These are phyloP conservation scores for Edaphochlamys debaryana DNA, from an alignment of 139 green algal genomes.

Conservation along the genomic window DNA sequence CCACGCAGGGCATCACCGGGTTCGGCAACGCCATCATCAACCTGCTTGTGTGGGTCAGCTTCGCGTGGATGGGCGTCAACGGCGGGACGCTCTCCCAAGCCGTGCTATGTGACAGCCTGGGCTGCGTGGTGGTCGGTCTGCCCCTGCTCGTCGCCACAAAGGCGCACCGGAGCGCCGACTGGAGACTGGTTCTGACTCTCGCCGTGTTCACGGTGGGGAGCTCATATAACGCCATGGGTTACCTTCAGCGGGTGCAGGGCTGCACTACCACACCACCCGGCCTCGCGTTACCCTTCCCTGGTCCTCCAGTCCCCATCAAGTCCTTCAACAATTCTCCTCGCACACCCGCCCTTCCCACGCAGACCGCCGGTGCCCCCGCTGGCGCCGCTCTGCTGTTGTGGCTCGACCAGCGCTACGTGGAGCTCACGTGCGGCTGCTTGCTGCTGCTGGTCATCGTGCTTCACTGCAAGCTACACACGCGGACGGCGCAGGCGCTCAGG, in stretches of 20 bases:
- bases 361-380: conserved; percentile 38
- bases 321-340: too few species aligned
- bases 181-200: conserved; percentile 20
- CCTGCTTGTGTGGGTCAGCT: conserved; percentile 45
- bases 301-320: too few species aligned
- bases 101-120: conserved; percentile 31
- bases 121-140: conserved; percentile 21
- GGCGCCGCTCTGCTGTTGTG: conserved; percentile 41
- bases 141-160: conserved; percentile 34
- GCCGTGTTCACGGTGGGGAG: conserved; percentile 27
- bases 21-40: conserved; percentile 52
- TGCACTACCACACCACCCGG: too few species aligned
- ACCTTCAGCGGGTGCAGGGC: too few species aligned
- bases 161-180: conserved; percentile 37
- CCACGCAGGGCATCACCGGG: conserved; percentile 48
- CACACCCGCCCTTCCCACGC: too few species aligned
- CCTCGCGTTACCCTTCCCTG: too few species aligned
- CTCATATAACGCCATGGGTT: too few species aligned
- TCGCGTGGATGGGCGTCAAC: conserved; percentile 16
- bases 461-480: conserved; percentile 22
- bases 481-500: not conserved
- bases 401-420: conserved; percentile 26
- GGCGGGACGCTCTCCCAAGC: conserved; percentile 32
- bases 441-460: conserved; percentile 47
- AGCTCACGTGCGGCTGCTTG: conserved; percentile 39